Evolutionary conservation across 208 protist genomes (phyloP).

Genomic region (Trypanosoma scelopori): DNA sequence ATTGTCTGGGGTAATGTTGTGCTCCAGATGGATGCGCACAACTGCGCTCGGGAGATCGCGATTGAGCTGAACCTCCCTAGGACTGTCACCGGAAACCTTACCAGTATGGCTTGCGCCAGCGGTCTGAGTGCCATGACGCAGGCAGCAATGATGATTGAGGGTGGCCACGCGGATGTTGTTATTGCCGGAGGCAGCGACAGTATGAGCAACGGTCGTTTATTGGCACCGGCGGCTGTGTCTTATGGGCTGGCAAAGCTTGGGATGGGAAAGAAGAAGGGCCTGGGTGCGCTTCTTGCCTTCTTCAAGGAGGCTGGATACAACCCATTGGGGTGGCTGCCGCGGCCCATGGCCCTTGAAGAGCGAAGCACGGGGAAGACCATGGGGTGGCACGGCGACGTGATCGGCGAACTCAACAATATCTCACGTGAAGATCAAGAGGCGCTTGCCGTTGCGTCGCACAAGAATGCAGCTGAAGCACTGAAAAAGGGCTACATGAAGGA

Average conservation of each 20-base stretch:
- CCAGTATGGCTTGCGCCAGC: constrained; percentile 82
- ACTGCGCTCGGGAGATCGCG: constrained; percentile 83
- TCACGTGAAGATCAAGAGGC: constrained; percentile 67
- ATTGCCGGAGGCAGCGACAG: constrained; percentile 89
- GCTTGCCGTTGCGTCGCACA: constrained; percentile 65
- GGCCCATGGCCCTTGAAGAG: constrained; percentile 51
- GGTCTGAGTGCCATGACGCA: constrained; percentile 79
- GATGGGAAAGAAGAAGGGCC: constrained; percentile 46
- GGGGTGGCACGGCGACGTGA: constrained; percentile 87
- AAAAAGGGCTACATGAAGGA: constrained; percentile 72
- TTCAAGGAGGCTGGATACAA: constrained; percentile 70
- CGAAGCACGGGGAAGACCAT: constrained; percentile 88
- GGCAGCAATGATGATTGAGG: constrained; percentile 74
- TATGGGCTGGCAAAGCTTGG: constrained; percentile 54
- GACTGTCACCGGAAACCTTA: constrained; percentile 62
- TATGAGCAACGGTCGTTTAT: constrained; percentile 69
- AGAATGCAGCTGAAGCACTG: constrained; percentile 58
- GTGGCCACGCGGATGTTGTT: constrained; percentile 71
- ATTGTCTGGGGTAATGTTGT: constrained; percentile 92
- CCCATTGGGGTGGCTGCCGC: constrained; percentile 67
- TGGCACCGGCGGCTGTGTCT: constrained; percentile 47
- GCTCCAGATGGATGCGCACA: constrained; percentile 65
- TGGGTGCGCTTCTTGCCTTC: constrained; percentile 39
- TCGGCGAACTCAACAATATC: constrained; percentile 78
- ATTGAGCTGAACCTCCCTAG: constrained; percentile 83